These are phyloP conservation scores for Talaromyces islandicus DNA, from an alignment of 2,329 filamentous ascomycete genomes.

Conservation along the genomic window DNA sequence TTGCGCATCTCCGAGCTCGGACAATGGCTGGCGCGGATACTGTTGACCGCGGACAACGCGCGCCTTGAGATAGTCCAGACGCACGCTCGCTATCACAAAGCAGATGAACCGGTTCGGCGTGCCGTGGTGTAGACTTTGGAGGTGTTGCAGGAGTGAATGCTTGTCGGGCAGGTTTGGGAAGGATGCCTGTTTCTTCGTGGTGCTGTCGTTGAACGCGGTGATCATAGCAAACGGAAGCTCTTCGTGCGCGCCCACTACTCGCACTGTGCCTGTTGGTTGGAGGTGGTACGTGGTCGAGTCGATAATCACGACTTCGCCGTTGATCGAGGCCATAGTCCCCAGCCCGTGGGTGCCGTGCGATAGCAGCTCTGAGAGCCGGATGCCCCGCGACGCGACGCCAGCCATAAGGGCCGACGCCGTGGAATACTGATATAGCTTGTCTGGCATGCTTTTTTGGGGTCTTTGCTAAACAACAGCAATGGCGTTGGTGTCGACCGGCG, in stretches of 20 bases:
- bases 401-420: slow-evolving; percentile 11
- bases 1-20: slow-evolving; percentile 8
- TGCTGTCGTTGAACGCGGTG: slow-evolving; percentile 7
- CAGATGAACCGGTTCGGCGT: slow-evolving; percentile 8
- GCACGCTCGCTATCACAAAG: slow-evolving; percentile 5
- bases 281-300: slow-evolving; percentile 9
- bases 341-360: slow-evolving; percentile 8
- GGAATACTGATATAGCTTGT: slow-evolving; percentile 11
- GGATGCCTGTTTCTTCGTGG: slow-evolving; percentile 3
- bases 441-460: slow-evolving; percentile 5
- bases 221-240: slow-evolving; percentile 11
- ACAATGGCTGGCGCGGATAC: slow-evolving; percentile 9
- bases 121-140: slow-evolving; percentile 1
- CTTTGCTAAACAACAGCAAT: background rate
- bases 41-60: slow-evolving; percentile 12
- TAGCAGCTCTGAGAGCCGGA: slow-evolving; percentile 6
- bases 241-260: slow-evolving; percentile 6
- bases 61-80: slow-evolving; percentile 5
- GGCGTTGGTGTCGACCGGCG: background rate
- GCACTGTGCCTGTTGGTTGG: slow-evolving; percentile 2
- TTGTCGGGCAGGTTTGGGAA: slow-evolving; percentile 5
- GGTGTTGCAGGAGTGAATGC: slow-evolving; percentile 1
- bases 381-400: slow-evolving; percentile 8
- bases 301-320: slow-evolving; percentile 11
- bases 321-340: slow-evolving; percentile 11